A percentile compares a stretch with the other conserved stretches of the same genome.
phyloP scores from a whole-genome alignment of 2,329 filamentous ascomycete genomes.

The Ceratocystis harringtonii region DNA sequence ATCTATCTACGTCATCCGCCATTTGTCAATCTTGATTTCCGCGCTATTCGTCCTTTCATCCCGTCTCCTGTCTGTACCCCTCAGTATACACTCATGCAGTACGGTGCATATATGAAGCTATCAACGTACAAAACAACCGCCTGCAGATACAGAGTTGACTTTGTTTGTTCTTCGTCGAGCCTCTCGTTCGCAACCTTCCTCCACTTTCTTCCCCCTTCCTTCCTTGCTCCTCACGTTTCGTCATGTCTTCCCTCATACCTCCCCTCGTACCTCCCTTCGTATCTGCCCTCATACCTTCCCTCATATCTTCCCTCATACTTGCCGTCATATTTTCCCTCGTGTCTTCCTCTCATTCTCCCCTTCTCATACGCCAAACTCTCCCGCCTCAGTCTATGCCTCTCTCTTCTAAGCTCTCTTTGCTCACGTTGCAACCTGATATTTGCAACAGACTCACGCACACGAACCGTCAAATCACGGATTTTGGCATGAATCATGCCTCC shows the following conservation, averaged over 20 bases:
- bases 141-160: no score
- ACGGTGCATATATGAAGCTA: no score
- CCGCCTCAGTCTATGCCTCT: not conserved
- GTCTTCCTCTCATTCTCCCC: not conserved
- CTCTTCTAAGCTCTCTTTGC: not conserved
- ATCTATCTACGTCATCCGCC: no score
- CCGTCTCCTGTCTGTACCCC: no score
- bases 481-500: constrained; percentile 11
- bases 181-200: not conserved
- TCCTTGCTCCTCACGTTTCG: not conserved
- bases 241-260: not conserved
- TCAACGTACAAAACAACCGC: no score
- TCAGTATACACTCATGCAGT: no score
- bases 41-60: no score
- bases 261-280: not conserved
- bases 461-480: constrained; percentile 11
- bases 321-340: not conserved
- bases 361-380: not conserved
- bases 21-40: no score
- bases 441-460: not conserved
- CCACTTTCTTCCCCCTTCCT: not conserved
- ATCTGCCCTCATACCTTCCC: not conserved
- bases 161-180: no score
- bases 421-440: not conserved
- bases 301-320: not conserved